phyloP scores from a whole-genome alignment of 805 yeast genomes.

The Nakazawaea ambrosiae region DNA sequence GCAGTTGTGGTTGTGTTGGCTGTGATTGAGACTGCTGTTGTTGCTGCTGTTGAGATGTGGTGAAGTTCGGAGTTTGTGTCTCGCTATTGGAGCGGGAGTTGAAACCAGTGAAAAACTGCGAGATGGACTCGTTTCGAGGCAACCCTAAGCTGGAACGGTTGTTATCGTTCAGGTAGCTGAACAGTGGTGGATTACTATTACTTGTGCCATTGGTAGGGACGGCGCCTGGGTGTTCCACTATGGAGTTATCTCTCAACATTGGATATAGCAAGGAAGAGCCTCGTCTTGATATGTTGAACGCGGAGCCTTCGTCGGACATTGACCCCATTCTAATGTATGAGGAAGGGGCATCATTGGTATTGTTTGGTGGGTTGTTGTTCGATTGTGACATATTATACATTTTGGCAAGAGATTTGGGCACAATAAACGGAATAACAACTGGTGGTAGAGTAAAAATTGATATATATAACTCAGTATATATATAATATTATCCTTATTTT shows the following conservation, averaged over 20 bases:
- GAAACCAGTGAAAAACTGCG: slow-evolving; percentile 10
- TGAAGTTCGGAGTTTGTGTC: slow-evolving; percentile 3
- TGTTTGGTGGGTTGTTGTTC: slow-evolving; percentile 6
- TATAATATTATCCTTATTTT: no score
- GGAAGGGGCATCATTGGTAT: slow-evolving; percentile 12
- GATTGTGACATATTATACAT: slow-evolving; percentile 11
- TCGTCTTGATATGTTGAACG: slow-evolving; percentile 19
- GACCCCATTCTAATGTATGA: slow-evolving; percentile 15
- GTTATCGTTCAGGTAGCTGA: neutral
- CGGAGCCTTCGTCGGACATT: slow-evolving; percentile 18
- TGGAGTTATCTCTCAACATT: slow-evolving; percentile 9
- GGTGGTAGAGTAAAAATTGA: no score
- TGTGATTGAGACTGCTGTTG: neutral
- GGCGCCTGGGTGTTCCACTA: slow-evolving; percentile 6
- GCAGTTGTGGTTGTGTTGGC: neutral
- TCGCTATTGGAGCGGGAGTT: slow-evolving; percentile 5
- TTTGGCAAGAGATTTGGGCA: neutral
- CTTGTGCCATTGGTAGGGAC: no score
- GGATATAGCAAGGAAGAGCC: slow-evolving; percentile 20
- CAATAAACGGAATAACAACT: no score
- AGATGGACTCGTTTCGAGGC: slow-evolving; percentile 9
- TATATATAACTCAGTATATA: no score
- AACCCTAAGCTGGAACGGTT: neutral
- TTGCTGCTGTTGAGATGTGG: slow-evolving; percentile 1
- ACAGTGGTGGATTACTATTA: no score